These are phyloP conservation scores for Karstenula rhodostoma DNA, from an alignment of 2,329 filamentous ascomycete species.

Conservation along the genomic window DNA sequence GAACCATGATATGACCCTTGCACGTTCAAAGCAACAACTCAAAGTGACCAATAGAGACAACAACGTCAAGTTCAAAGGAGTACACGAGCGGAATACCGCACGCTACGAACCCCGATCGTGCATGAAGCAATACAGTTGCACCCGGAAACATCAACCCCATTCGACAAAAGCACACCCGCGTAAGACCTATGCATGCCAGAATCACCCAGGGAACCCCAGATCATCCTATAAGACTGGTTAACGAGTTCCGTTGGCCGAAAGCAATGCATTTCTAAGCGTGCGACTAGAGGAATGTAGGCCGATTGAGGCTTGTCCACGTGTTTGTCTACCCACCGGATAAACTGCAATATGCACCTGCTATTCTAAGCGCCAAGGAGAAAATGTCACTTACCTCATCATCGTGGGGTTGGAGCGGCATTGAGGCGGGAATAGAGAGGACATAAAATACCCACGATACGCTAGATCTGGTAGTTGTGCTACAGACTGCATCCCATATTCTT, in stretches of 20 bases:
- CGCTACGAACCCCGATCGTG: neutral
- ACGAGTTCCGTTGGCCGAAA: neutral
- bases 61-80: neutral
- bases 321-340: constrained; percentile 5
- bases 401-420: neutral
- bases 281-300: neutral
- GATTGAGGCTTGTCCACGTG: constrained; percentile 2
- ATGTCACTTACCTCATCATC: neutral
- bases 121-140: neutral
- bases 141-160: neutral
- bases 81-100: neutral
- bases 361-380: constrained; percentile 9
- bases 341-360: constrained; percentile 8
- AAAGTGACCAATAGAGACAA: neutral
- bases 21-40: neutral
- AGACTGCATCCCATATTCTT: neutral
- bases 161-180: neutral
- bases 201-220: neutral
- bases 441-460: neutral
- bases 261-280: neutral
- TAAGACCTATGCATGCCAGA: neutral
- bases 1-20: neutral
- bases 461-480: neutral
- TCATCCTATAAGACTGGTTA: neutral
- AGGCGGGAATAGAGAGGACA: constrained; percentile 9